Conservation (phyloP, 2,329 filamentous ascomycete species). For the Fusarium goolgardi region DNA sequence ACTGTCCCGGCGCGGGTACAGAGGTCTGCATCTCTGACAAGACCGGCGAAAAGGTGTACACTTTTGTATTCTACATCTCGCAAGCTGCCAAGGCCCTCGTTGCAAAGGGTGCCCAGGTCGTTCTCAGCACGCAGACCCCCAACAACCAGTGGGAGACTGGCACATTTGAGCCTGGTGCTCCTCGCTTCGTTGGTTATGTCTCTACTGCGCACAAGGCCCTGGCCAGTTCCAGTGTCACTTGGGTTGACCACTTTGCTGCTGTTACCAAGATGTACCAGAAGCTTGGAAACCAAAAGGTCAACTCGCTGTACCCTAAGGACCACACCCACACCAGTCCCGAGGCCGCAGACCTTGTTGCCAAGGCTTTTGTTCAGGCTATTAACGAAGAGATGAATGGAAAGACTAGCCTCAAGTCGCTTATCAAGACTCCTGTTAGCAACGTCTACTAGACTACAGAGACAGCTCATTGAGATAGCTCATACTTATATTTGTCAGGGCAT, state of each 20-base stretch:
- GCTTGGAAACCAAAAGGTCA: conserved; percentile 61
- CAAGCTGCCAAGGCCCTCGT: conserved; percentile 66
- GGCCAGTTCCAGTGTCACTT: conserved; percentile 58
- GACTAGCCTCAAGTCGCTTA: conserved; percentile 42
- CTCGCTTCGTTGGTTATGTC: conserved; percentile 68
- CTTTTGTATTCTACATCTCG: conserved; percentile 69
- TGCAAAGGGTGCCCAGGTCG: conserved; percentile 69
- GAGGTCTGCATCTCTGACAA: conserved; percentile 60
- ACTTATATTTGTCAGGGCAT: no score
- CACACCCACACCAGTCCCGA: conserved; percentile 71
- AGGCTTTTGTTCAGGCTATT: conserved; percentile 61
- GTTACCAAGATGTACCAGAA: conserved; percentile 64
- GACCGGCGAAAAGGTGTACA: conserved; percentile 64
- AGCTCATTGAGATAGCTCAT: not conserved
- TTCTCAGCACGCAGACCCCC: conserved; percentile 67
- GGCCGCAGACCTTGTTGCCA: conserved; percentile 66
- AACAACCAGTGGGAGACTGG: conserved; percentile 71
- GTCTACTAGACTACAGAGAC: conserved; percentile 31
- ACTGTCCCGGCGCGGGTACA: conserved; percentile 65
- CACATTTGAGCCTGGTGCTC: conserved; percentile 58
- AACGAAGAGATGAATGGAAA: conserved; percentile 47
- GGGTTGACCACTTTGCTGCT: conserved; percentile 71
- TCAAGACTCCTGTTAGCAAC: conserved; percentile 45
- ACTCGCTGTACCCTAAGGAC: conserved; percentile 67
- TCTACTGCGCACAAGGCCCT: conserved; percentile 54